Evolutionary conservation across 2,329 filamentous ascomycete species (phyloP).

Genomic region (Fusarium guadeloupense): DNA sequence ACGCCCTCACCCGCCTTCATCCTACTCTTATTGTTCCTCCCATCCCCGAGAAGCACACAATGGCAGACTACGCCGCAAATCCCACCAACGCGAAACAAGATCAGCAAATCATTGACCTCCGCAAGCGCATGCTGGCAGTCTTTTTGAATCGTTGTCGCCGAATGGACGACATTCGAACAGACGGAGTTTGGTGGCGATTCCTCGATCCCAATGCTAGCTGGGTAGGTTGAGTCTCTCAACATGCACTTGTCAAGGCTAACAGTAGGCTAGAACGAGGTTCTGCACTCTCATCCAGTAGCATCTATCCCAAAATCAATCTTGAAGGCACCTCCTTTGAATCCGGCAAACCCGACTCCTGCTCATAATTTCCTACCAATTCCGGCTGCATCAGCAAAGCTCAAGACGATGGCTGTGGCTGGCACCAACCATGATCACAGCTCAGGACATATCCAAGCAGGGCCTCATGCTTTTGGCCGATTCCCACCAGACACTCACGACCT

Average conservation of each 20-base stretch:
- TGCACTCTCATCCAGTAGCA: constrained; percentile 88
- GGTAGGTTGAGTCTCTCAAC: constrained; percentile 62
- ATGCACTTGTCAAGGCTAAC: constrained; percentile 29
- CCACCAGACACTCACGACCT: constrained; percentile 80
- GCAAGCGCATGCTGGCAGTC: constrained; percentile 95
- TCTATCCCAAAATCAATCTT: constrained; percentile 94
- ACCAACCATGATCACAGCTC: constrained; percentile 47
- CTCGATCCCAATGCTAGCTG: constrained; percentile 98
- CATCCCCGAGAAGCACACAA: constrained; percentile 98
- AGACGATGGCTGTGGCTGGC: constrained; percentile 59
- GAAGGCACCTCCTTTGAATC: constrained; percentile 93
- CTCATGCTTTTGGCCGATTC: constrained; percentile 79
- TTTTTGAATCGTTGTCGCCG: constrained; percentile 92
- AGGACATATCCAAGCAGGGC: constrained; percentile 52
- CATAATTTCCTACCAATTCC: constrained; percentile 91
- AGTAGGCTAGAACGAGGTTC: constrained; percentile 79
- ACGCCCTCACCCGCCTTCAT: constrained; percentile 89
- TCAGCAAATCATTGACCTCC: constrained; percentile 92
- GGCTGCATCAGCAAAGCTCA: constrained; percentile 85
- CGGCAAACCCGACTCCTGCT: constrained; percentile 88
- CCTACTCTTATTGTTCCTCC: constrained; percentile 95
- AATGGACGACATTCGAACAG: constrained; percentile 91
- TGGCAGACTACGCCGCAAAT: constrained; percentile 98
- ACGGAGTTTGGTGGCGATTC: constrained; percentile 98
- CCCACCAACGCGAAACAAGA: constrained; percentile 98